Percentiles rank a stretch among this genome's conserved stretches.
These are phyloP conservation scores for Yarrowia sp. DNA, from an alignment of 805 yeast species.

Conservation along the genomic window DNA sequence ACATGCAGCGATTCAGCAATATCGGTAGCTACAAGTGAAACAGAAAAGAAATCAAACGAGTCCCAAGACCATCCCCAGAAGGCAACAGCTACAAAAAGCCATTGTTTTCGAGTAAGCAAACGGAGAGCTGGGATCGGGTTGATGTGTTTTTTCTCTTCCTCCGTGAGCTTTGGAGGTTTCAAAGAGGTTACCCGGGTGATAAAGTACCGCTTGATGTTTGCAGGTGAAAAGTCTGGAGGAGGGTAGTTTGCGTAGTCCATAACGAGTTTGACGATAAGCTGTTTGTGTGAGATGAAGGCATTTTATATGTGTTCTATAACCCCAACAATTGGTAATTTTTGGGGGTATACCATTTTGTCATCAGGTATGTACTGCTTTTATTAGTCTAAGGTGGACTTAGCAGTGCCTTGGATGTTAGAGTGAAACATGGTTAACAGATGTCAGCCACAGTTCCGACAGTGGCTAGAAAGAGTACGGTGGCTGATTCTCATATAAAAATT, in stretches of 20 bases:
- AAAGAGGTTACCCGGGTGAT: not conserved
- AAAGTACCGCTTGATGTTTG: not conserved
- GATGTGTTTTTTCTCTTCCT: not conserved
- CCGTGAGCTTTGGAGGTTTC: not conserved
- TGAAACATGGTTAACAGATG: too few species aligned
- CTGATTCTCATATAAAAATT: too few species aligned
- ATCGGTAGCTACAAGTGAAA: slow-evolving; percentile 52
- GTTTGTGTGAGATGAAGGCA: not conserved
- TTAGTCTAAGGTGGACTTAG: not conserved
- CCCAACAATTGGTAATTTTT: too few species aligned
- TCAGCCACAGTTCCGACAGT: too few species aligned
- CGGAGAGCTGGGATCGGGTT: slow-evolving; percentile 4
- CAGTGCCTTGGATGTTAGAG: too few species aligned
- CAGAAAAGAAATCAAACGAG: slow-evolving; percentile 67
- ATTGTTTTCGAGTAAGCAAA: slow-evolving; percentile 43
- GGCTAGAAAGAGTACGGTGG: too few species aligned
- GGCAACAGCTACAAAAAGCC: slow-evolving; percentile 61
- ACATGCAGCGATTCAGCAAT: slow-evolving; percentile 31
- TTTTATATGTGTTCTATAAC: not conserved
- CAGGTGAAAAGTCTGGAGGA: not conserved
- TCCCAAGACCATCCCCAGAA: slow-evolving; percentile 69
- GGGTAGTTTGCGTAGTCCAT: slow-evolving; percentile 3
- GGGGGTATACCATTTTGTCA: too few species aligned
- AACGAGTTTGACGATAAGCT: not conserved
- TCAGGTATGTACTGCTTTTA: not conserved